These are phyloP conservation scores for Phlebiopsis gigantea DNA, from an alignment of 768 basidiomycete species.

Conservation along the genomic window DNA sequence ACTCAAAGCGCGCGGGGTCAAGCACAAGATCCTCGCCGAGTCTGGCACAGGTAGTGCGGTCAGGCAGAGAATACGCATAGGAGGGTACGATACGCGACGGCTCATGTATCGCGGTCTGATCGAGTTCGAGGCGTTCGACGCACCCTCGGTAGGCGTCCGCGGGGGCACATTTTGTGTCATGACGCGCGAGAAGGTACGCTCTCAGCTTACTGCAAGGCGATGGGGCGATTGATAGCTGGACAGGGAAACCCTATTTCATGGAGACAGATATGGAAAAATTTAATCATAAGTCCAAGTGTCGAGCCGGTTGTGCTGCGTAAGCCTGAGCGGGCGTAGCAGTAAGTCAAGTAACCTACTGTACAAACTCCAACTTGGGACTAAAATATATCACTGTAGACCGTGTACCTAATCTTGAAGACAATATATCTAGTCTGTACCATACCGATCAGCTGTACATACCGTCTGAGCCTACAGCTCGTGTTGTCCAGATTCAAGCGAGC, in stretches of 20 bases:
- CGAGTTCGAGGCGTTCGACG: conserved; percentile 57
- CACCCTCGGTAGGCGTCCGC: conserved; percentile 21
- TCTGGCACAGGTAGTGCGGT: background rate
- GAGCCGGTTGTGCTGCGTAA: conserved; percentile 48
- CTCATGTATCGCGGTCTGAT: conserved; percentile 71
- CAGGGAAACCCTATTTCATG: conserved; percentile 78
- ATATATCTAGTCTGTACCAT: too few relatives aligned
- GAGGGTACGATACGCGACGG: conserved; percentile 61
- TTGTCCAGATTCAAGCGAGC: too few relatives aligned
- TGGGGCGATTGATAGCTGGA: background rate
- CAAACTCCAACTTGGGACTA: too few relatives aligned
- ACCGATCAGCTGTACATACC: too few relatives aligned
- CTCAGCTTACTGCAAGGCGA: background rate
- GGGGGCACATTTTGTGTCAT: conserved; percentile 71
- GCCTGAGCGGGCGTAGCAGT: background rate
- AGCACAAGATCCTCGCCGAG: conserved; percentile 37
- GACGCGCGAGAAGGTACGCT: conserved; percentile 59
- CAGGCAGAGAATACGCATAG: conserved; percentile 44
- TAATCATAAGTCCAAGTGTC: conserved; percentile 47
- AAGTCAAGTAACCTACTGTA: too few relatives aligned
- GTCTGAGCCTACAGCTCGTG: too few relatives aligned
- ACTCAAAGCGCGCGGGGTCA: conserved; percentile 43
- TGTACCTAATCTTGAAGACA: too few relatives aligned
- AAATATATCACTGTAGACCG: too few relatives aligned
- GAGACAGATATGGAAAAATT: conserved; percentile 67